Conservation (phyloP, 441 rosid species). For the Pelargonium myrrhifolium region DNA sequence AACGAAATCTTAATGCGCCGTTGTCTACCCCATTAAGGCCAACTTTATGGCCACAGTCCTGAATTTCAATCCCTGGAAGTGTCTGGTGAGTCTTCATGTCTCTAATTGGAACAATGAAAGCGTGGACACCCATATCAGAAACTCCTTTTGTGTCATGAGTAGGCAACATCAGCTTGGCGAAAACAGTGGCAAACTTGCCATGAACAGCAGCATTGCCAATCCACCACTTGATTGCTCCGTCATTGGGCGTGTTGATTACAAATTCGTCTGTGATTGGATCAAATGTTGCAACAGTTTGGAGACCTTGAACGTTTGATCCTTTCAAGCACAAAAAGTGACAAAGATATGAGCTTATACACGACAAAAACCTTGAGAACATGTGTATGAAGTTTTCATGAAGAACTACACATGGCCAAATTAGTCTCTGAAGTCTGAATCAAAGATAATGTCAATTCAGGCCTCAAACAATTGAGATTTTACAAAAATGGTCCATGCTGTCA, state of each 20-base stretch:
- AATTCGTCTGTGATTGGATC: slow-evolving; percentile 80
- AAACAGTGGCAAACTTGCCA: slow-evolving; percentile 94
- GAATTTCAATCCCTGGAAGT: slow-evolving; percentile 82
- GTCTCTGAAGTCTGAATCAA: too few relatives aligned
- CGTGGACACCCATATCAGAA: slow-evolving; percentile 93
- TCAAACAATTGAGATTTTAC: too few relatives aligned
- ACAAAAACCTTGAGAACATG: neutral
- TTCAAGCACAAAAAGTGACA: slow-evolving; percentile 20
- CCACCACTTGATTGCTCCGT: slow-evolving; percentile 99
- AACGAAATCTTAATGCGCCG: slow-evolving; percentile 78
- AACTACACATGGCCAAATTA: too few relatives aligned
- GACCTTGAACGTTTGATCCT: slow-evolving; percentile 96
- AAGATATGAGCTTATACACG: slow-evolving; percentile 9
- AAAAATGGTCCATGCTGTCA: too few relatives aligned
- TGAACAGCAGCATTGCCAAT: slow-evolving; percentile 98
- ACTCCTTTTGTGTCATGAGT: slow-evolving; percentile 65
- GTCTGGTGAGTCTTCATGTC: slow-evolving; percentile 72
- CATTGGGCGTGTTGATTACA: slow-evolving; percentile 71
- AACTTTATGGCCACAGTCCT: slow-evolving; percentile 91
- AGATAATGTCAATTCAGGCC: too few relatives aligned
- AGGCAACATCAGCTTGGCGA: slow-evolving; percentile 75
- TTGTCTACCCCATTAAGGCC: slow-evolving; percentile 95
- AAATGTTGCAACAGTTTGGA: slow-evolving; percentile 79
- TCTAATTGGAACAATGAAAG: slow-evolving; percentile 90
- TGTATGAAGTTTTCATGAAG: too few relatives aligned